Evolutionary conservation across 768 basidiomycete genomes (phyloP).

Genomic region (Boletus coccyginus): DNA sequence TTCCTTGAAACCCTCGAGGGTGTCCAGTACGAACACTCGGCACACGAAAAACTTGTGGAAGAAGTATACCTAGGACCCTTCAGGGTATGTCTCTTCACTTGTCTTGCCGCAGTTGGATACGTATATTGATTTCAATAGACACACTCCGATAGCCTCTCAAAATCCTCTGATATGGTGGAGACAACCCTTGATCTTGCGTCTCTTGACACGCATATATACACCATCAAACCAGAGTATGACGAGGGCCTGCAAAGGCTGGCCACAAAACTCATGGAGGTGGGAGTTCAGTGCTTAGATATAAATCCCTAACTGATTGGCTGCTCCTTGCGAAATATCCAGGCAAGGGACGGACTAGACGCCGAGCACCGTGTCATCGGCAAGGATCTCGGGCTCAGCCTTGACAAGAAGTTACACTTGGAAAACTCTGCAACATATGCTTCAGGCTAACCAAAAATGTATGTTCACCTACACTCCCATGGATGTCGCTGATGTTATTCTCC

Average conservation of each 20-base stretch:
- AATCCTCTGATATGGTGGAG: conserved; percentile 93
- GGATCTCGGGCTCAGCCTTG: conserved; percentile 77
- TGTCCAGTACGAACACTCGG: conserved; percentile 43
- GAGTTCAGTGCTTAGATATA: not conserved
- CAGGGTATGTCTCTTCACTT: conserved; percentile 40
- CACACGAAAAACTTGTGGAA: conserved; percentile 55
- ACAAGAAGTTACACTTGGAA: conserved; percentile 96
- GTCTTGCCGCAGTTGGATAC: not conserved
- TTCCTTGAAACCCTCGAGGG: conserved; percentile 63
- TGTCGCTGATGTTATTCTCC: not conserved
- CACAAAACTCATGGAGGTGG: conserved; percentile 57
- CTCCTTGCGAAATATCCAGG: conserved; percentile 27
- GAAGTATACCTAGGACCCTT: conserved; percentile 65
- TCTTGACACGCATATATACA: conserved; percentile 80
- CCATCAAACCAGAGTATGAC: conserved; percentile 93
- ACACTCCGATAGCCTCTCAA: conserved; percentile 57
- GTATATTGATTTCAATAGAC: conserved; percentile 42
- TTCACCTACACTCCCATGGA: conserved; percentile 2
- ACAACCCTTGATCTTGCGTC: conserved; percentile 90
- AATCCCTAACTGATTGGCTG: not conserved
- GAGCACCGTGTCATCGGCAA: conserved; percentile 71
- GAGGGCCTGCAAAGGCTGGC: conserved; percentile 66
- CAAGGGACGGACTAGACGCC: conserved; percentile 76
- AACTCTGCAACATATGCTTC: conserved; percentile 84
- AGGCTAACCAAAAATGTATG: conserved; percentile 86